Conservation (phyloP, 192 early-diverging fungal genomes). For the Podila epicladia region DNA sequence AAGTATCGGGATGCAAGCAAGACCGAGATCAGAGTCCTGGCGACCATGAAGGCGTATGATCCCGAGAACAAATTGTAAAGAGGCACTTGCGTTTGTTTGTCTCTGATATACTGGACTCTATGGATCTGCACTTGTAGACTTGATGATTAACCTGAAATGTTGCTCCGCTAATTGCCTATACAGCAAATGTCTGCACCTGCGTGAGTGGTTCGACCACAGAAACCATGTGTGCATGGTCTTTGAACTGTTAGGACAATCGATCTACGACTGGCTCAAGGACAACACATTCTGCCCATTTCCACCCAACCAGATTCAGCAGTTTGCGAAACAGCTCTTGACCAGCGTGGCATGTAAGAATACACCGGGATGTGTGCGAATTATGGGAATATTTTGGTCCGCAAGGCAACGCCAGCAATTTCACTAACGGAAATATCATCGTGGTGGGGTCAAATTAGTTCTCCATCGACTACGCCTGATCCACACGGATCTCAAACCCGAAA, state of each 20-base stretch:
- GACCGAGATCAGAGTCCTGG: slow-evolving; percentile 89
- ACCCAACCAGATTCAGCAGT: slow-evolving; percentile 81
- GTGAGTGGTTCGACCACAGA: slow-evolving; percentile 85
- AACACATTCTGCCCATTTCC: slow-evolving; percentile 93
- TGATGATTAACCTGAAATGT: background rate
- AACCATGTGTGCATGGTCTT: slow-evolving; percentile 99
- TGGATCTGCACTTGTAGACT: background rate
- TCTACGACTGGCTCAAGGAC: slow-evolving; percentile 97
- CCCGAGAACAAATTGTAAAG: slow-evolving; percentile 82
- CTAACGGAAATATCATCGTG: too few species aligned
- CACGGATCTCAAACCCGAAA: slow-evolving; percentile 98
- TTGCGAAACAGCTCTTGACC: slow-evolving; percentile 86
- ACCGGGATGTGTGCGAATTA: background rate
- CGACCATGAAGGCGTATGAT: slow-evolving; percentile 81
- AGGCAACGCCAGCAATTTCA: too few species aligned
- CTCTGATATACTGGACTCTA: background rate
- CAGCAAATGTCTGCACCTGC: slow-evolving; percentile 90
- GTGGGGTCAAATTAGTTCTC: slow-evolving; percentile 60
- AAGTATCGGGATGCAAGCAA: slow-evolving; percentile 96
- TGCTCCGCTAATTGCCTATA: background rate
- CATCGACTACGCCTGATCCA: slow-evolving; percentile 90
- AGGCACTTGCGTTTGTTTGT: background rate
- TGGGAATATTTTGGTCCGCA: too few species aligned
- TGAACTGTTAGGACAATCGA: slow-evolving; percentile 84
- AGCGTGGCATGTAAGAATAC: slow-evolving; percentile 79